Percentiles rank a stretch among this genome's conserved stretches.
Conservation (phyloP, 2,329 filamentous ascomycete species). For the Rachicladosporium sp. region DNA sequence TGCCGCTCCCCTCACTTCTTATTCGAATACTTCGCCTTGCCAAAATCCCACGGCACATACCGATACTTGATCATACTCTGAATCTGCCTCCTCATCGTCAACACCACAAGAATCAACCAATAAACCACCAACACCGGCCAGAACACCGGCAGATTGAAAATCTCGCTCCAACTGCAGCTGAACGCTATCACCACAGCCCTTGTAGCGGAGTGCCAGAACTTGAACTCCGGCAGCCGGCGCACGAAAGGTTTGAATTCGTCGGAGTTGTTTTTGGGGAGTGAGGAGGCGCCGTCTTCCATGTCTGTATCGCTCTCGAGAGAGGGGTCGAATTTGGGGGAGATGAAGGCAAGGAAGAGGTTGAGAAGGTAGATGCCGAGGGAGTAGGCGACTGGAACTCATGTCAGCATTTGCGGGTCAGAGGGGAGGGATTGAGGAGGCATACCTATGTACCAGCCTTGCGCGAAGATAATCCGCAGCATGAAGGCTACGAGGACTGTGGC, state of each 20-base stretch:
- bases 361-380: conserved; percentile 96
- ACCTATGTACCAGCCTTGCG: conserved; percentile 91
- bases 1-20: conserved; percentile 13
- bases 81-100: conserved; percentile 98
- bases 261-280: conserved; percentile 85
- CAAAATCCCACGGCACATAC: conserved; percentile 30
- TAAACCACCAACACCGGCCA: conserved; percentile 98
- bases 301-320: conserved; percentile 90
- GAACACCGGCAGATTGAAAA: conserved; percentile 97
- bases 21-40: conserved; percentile 24
- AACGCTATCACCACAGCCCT: conserved; percentile 75
- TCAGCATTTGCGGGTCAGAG: conserved; percentile 1
- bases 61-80: conserved; percentile 99
- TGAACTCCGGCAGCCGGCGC: conserved; percentile 91
- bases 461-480: conserved; percentile 76
- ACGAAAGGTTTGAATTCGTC: conserved; percentile 98
- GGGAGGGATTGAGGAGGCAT: too few species aligned
- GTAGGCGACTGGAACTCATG: conserved; percentile 61
- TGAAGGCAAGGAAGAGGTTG: conserved; percentile 96
- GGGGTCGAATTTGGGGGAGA: conserved; percentile 97
- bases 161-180: conserved; percentile 77
- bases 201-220: conserved; percentile 97
- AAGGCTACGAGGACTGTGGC: conserved; percentile 63
- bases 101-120: conserved; percentile 90
- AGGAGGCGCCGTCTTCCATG: conserved; percentile 66